Conservation (phyloP, 208 protist species). For the Trypanosomatidae sp. region DNA sequence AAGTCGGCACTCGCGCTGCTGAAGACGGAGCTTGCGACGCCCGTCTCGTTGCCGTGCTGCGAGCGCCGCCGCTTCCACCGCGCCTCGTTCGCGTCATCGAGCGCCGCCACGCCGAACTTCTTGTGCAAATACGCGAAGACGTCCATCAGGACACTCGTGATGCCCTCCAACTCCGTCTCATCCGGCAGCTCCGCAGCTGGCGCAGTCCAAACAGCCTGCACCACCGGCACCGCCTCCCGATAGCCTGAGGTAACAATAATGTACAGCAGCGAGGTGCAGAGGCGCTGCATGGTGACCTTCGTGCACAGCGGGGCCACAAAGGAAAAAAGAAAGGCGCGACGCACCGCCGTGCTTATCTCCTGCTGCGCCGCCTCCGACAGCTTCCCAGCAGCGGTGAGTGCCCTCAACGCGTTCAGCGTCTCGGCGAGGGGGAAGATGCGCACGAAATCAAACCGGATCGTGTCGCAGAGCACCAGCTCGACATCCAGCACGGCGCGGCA, state of each 20-base stretch:
- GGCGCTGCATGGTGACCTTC: conserved; percentile 34
- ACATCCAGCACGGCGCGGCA: conserved; percentile 63
- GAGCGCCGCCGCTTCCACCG: conserved; percentile 47
- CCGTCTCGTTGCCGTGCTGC: conserved; percentile 20
- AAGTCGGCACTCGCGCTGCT: conserved; percentile 33
- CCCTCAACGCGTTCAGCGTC: conserved; percentile 43
- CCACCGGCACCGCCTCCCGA: conserved; percentile 20
- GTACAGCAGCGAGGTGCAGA: conserved; percentile 54
- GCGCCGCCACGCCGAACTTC: conserved; percentile 45
- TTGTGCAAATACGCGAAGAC: conserved; percentile 78
- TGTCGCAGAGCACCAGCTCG: conserved; percentile 77
- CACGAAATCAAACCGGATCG: conserved; percentile 80
- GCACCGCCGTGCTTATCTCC: conserved; percentile 41
- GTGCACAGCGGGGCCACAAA: conserved; percentile 73
- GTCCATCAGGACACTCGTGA: conserved; percentile 72
- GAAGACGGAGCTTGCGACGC: conserved; percentile 27
- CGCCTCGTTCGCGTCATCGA: conserved; percentile 67
- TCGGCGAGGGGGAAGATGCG: conserved; percentile 54
- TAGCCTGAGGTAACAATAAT: conserved; percentile 36
- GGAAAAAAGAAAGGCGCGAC: conserved; percentile 68
- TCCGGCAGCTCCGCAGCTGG: conserved; percentile 26
- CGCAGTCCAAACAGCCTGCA: conserved; percentile 18
- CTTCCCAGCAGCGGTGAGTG: conserved; percentile 9
- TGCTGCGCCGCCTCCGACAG: conserved; percentile 16
- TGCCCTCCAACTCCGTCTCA: conserved; percentile 48